These are phyloP conservation scores for Colletotrichum lini DNA, from an alignment of 2,329 filamentous ascomycete genomes.

Conservation along the genomic window DNA sequence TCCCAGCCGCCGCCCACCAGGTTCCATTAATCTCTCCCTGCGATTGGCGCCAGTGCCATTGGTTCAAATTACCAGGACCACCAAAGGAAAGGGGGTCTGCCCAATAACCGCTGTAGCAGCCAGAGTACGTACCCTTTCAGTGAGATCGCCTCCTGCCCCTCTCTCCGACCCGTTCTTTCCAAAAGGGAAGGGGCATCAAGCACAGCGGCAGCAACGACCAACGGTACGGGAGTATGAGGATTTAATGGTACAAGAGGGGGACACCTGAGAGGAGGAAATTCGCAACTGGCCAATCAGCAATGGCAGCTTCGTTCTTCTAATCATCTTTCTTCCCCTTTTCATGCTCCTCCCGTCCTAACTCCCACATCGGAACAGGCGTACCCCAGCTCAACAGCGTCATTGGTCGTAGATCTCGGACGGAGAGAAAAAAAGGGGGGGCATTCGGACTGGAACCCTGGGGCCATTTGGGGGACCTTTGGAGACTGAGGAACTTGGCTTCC, in stretches of 20 bases:
- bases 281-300: neutral
- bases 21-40: neutral
- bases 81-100: neutral
- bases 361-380: constrained; percentile 11
- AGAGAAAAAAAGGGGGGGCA: constrained; percentile 16
- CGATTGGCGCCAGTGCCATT: neutral
- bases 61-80: constrained; percentile 1
- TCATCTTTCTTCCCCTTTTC: constrained; percentile 7
- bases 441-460: neutral
- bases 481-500: neutral
- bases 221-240: neutral
- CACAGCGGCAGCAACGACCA: constrained; percentile 2
- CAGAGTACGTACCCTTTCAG: neutral
- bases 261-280: neutral
- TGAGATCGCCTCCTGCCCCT: constrained; percentile 23
- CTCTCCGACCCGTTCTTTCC: constrained; percentile 8
- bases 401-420: constrained; percentile 31
- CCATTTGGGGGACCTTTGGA: constrained; percentile 8
- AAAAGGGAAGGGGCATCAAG: constrained; percentile 14
- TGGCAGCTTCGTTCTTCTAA: neutral
- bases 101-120: neutral
- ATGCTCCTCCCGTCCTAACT: neutral
- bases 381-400: constrained; percentile 13
- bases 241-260: neutral
- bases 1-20: constrained; percentile 31